Evolutionary conservation across 2,329 filamentous ascomycete genomes (phyloP), one percentile per base, ranked within the genome.

Genomic region (Xylariales sp.): DNA sequence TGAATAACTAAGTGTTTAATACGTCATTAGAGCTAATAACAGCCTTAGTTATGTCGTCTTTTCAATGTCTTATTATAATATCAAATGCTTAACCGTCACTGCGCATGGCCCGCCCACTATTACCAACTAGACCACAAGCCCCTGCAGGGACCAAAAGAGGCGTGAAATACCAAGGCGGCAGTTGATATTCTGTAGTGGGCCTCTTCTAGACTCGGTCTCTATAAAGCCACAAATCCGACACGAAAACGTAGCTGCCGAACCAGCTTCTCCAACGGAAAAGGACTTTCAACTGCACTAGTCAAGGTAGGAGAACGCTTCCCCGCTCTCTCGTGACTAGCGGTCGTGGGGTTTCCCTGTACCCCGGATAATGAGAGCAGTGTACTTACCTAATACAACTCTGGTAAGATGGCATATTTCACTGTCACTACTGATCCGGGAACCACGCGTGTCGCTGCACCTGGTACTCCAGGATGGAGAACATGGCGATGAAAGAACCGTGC

Each of bases 191-290:
- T 23, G 23, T 23, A 23, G 23, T 23, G 23, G 23, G 23, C 28
- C 12, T 23, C 49, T 34, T 18, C 30, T 52, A 8, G 49, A 34
- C 14, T 34, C 14, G 30, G 30, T 18, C 0, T 34, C 12, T 16
- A 52, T 12, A 18, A 18, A 56, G 6, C 14, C 54, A 34, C 12
- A 5, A 34, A 10, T 12, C 12, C 18, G 12, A 46, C 54, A 45
- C 28, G 54, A 41, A 57, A 57, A 57, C 14, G 14, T 34, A 46
- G 23, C 39, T 57, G 12, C 39, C 16, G 41, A 45, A 45, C 54
- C 23, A 36, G 53, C 23, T 46, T 45, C 54, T 57, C 54, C 54
- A 46, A 57, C 54, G 54, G 54, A 57, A 57, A 57, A 57, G 54
- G 54, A 28, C 39, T 32, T 43, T 9, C 32, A 53, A 18, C 5